Evolutionary conservation across 345 rosid species (phyloP).

Genomic region (Lepidium sativum): DNA sequence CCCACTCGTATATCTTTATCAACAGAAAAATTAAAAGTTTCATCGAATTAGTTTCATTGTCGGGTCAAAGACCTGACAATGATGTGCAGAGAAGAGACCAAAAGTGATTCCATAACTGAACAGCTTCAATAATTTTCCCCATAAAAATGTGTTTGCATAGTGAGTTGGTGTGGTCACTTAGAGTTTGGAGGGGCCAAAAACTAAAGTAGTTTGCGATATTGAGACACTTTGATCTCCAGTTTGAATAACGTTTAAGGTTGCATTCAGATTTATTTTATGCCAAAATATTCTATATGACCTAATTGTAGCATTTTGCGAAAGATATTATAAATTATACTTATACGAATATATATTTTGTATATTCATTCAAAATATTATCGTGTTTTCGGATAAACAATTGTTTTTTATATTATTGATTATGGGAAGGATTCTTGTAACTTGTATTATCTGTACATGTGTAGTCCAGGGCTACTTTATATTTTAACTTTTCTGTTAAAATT

Average conservation of each 20-base stretch:
- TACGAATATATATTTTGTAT: too few species aligned
- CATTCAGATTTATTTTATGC: not conserved
- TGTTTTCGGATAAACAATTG: too few species aligned
- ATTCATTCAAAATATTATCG: too few species aligned
- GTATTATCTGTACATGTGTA: too few species aligned
- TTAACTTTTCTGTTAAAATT: too few species aligned
- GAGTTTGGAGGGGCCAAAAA: not conserved
- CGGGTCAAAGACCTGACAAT: conserved; percentile 8
- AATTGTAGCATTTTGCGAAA: not conserved
- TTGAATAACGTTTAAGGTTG: not conserved
- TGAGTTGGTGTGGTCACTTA: conserved; percentile 13
- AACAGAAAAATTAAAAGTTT: not conserved
- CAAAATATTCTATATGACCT: not conserved
- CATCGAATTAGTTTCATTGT: not conserved
- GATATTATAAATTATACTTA: too few species aligned
- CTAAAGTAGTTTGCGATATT: not conserved
- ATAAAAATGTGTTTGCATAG: conserved; percentile 8
- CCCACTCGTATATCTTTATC: not conserved
- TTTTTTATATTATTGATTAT: too few species aligned
- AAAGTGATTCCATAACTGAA: not conserved
- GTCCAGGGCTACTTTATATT: too few species aligned
- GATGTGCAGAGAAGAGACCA: conserved; percentile 8
- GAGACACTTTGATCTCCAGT: not conserved
- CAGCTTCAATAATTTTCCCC: conserved; percentile 14
- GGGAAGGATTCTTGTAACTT: too few species aligned